Percentiles rank a stretch among this genome's conserved stretches.
These are phyloP conservation scores for Penicillium frequentans DNA, from an alignment of 2,329 filamentous ascomycete genomes.

Conservation along the genomic window DNA sequence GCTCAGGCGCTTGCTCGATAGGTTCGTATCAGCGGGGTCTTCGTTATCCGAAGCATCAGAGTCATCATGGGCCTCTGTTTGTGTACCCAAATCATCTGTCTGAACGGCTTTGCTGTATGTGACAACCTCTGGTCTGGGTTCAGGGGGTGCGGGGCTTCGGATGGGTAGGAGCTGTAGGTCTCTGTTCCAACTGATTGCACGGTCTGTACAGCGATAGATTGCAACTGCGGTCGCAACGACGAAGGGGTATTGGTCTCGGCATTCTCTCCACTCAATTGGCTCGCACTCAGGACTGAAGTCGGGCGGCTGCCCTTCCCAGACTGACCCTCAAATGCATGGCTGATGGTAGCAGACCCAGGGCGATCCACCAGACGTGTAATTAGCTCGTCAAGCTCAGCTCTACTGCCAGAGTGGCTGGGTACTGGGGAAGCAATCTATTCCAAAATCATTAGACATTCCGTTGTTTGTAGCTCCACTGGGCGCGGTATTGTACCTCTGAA, in stretches of 20 bases:
- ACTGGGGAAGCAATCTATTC: slow-evolving; percentile 66
- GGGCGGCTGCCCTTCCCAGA: slow-evolving; percentile 67
- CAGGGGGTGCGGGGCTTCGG: slow-evolving; percentile 65
- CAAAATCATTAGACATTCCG: slow-evolving; percentile 13
- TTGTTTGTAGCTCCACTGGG: slow-evolving; percentile 3
- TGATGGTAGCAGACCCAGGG: slow-evolving; percentile 65
- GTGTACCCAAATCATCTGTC: slow-evolving; percentile 70
- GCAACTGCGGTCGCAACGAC: slow-evolving; percentile 38
- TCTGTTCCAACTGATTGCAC: slow-evolving; percentile 73
- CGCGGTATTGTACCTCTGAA: slow-evolving; percentile 62
- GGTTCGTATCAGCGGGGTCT: slow-evolving; percentile 53
- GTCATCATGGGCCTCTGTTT: slow-evolving; percentile 54
- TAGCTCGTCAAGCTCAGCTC: slow-evolving; percentile 77
- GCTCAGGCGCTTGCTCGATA: slow-evolving; percentile 70
- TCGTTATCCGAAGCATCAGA: slow-evolving; percentile 65
- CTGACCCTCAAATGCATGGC: slow-evolving; percentile 49
- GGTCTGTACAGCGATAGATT: slow-evolving; percentile 60
- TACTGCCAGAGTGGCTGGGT: slow-evolving; percentile 63
- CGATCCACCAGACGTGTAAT: slow-evolving; percentile 83
- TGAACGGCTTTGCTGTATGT: slow-evolving; percentile 98
- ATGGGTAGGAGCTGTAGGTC: slow-evolving; percentile 68
- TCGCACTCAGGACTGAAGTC: slow-evolving; percentile 80
- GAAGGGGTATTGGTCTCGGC: slow-evolving; percentile 40
- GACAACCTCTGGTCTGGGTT: slow-evolving; percentile 69
- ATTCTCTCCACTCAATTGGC: slow-evolving; percentile 74